Evolutionary conservation across 768 basidiomycete genomes (phyloP), one percentile per base, ranked within the genome.

Genomic region (Cystobasidium ongulense): DNA sequence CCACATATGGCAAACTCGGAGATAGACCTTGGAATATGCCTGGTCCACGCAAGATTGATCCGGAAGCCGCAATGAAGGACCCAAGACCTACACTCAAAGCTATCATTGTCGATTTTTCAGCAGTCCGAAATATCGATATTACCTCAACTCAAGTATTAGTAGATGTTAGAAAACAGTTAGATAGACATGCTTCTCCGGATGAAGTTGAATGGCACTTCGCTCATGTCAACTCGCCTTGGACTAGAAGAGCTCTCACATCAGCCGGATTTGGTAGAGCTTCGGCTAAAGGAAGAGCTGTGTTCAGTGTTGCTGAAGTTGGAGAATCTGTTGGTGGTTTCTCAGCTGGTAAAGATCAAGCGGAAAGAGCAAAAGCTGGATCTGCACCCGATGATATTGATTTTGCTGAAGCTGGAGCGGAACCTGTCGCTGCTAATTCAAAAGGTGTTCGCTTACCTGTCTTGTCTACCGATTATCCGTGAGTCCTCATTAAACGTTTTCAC

Each of bases 11-110:
- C 75, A 85, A 82, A 71, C 81, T 86, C 54, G 84, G 85, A 75
- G 92, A 95, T 80, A 87, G 93, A 52, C 86, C 91, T 15, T 99
- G 95, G 95, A 99, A 99, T 79, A 93, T 96, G 57, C 75, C 77
- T 5, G 76, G 73, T 17, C 78, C 64, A 57, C 75, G 13, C 70
- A 53, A 76, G 17, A 38, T 53, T 41, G 68, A 79, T 65, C 52
- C 41, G 25, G 63, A 67, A 52, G 76, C 77, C 21, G 71, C 54
- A 7, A 82, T 81, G 18, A 82, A 83, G 46, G 86, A 90, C 74
- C 79, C 82, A 31, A 82, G 85, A 78, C 91, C 94, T 0, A 79
- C 83, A 25, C 83, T 98, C 57, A 88, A 88, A 71, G 92, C 95
- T 15, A 86, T 99, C 76, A 89, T 99, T 33, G 83, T 98, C 23